phyloP scores from a whole-genome alignment of 345 rosid species.

The Camelina laxa region DNA sequence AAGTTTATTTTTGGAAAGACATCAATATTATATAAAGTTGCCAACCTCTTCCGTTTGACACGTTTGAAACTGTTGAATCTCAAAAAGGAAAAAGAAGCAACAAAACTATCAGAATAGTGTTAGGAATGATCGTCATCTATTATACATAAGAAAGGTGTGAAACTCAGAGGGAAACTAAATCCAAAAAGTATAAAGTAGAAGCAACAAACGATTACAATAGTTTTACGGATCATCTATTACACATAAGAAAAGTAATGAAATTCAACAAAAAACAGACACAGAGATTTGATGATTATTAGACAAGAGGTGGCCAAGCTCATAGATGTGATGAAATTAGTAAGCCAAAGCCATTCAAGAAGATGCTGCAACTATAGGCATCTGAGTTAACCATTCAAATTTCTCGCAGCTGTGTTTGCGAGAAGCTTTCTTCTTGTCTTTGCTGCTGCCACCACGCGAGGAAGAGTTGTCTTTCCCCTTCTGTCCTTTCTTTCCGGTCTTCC shows the following conservation, averaged over 20 bases:
- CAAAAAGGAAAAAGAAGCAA: no score
- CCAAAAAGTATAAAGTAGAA: background rate
- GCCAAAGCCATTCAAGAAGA: slow-evolving; percentile 49
- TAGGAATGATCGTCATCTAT: no score
- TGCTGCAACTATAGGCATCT: slow-evolving; percentile 64
- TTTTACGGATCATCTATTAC: slow-evolving; percentile 3
- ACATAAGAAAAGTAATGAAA: slow-evolving; percentile 7
- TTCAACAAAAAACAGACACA: background rate
- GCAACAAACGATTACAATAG: slow-evolving; percentile 10
- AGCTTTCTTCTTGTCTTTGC: slow-evolving; percentile 67
- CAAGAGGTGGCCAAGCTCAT: slow-evolving; percentile 18
- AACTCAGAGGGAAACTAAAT: background rate
- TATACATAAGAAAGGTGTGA: no score
- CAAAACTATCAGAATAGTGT: no score
- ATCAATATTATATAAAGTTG: no score
- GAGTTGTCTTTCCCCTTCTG: slow-evolving; percentile 64
- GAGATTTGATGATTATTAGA: slow-evolving; percentile 8
- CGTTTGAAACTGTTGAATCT: no score
- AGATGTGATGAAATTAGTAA: slow-evolving; percentile 12
- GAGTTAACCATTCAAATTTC: slow-evolving; percentile 43
- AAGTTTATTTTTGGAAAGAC: no score
- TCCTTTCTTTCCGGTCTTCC: slow-evolving; percentile 78
- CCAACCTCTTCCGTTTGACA: no score
- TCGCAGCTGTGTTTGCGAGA: slow-evolving; percentile 50
- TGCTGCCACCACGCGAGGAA: slow-evolving; percentile 53